Evolutionary conservation across 2,329 filamentous ascomycete species (phyloP).

Genomic region (Ambrosiella xylebori): DNA sequence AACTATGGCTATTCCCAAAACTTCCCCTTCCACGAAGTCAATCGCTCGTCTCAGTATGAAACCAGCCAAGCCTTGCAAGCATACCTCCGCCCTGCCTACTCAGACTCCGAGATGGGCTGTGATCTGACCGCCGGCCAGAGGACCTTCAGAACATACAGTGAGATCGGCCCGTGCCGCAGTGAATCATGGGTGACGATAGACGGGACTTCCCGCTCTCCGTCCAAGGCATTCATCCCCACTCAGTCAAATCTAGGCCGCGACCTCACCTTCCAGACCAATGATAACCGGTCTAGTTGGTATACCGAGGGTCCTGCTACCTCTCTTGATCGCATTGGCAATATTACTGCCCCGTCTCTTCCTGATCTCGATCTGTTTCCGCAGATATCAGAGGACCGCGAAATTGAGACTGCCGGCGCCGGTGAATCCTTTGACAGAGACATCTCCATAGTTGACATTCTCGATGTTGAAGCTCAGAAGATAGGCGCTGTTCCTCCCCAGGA

Average conservation of each 20-base stretch:
- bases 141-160: constrained; percentile 2
- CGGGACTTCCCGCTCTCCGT: constrained; percentile 2
- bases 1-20: constrained; percentile 10
- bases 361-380: constrained; percentile 4
- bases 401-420: background rate
- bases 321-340: background rate
- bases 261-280: constrained; percentile 4
- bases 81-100: constrained; percentile 2
- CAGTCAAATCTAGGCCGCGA: constrained; percentile 2
- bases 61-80: background rate
- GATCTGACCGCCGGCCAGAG: background rate
- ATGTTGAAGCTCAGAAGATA: background rate
- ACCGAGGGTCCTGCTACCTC: constrained; percentile 6
- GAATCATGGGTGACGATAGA: constrained; percentile 12
- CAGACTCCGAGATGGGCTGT: constrained; percentile 8
- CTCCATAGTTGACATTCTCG: constrained; percentile 6
- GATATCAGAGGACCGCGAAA: constrained; percentile 2
- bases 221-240: constrained; percentile 4
- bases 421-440: constrained; percentile 2
- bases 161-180: constrained; percentile 4
- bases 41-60: background rate
- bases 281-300: constrained; percentile 11
- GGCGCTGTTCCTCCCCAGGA: background rate
- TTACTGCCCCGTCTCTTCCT: constrained; percentile 5
- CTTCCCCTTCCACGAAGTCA: constrained; percentile 4